Evolutionary conservation across 2,329 filamentous ascomycete species (phyloP).

Genomic region (Penicillium sp.): DNA sequence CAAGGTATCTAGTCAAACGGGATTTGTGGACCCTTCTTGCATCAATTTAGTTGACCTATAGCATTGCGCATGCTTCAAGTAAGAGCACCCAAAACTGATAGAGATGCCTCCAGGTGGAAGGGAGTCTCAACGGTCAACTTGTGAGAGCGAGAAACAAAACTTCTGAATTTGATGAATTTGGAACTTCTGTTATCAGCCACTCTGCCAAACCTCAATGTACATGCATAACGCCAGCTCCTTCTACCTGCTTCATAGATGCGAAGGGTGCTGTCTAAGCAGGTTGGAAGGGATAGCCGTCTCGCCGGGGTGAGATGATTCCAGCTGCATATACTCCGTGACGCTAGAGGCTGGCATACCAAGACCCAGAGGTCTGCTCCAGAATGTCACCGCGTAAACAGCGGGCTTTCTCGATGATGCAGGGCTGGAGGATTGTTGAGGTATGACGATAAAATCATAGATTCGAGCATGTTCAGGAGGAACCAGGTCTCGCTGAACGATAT

Average conservation of each 20-base stretch:
- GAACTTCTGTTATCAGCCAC: too few species aligned
- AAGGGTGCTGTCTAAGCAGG: background rate
- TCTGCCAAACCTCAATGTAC: too few species aligned
- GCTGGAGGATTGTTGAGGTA: background rate
- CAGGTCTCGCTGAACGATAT: background rate
- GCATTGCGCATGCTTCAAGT: too few species aligned
- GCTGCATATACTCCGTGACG: constrained; percentile 11
- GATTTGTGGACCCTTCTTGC: too few species aligned
- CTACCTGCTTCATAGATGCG: background rate
- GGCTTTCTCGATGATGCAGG: background rate
- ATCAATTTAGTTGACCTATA: too few species aligned
- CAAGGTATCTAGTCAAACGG: too few species aligned
- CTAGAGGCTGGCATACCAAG: constrained; percentile 1
- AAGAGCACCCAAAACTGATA: too few species aligned
- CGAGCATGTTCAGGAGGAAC: constrained; percentile 15
- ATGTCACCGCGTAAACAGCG: constrained; percentile 10
- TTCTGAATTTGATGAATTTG: too few species aligned
- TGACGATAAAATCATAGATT: constrained; percentile 17
- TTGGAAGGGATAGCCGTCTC: background rate
- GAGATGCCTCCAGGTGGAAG: too few species aligned
- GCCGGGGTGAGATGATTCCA: background rate
- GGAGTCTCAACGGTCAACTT: too few species aligned
- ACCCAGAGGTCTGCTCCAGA: constrained; percentile 15
- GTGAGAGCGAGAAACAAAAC: too few species aligned
- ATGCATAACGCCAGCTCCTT: too few species aligned